A percentile compares a stretch with the other conserved stretches of the same genome.
Evolutionary conservation across 495 filamentous ascomycete genomes (phyloP).

Genomic region (Aspergillus steynii): DNA sequence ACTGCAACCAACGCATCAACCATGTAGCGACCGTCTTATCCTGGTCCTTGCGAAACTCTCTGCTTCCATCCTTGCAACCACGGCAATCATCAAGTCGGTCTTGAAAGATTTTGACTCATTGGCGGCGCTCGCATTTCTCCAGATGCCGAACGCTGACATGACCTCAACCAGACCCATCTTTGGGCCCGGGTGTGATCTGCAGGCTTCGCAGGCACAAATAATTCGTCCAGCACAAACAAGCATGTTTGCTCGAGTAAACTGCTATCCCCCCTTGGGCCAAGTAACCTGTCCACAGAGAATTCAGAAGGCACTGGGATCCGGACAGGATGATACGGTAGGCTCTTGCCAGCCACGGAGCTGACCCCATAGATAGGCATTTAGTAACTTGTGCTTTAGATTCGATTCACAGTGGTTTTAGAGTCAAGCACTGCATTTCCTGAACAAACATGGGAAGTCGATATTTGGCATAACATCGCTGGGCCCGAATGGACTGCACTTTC

Average conservation of each 20-base stretch:
- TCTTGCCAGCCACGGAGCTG: neutral
- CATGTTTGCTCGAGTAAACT: slow-evolving; percentile 53
- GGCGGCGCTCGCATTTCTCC: slow-evolving; percentile 5
- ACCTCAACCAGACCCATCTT: slow-evolving; percentile 27
- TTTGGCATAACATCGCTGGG: slow-evolving; percentile 69
- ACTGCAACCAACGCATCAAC: slow-evolving; percentile 10
- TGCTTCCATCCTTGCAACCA: neutral
- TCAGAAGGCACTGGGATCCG: slow-evolving; percentile 23
- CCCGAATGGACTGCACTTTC: slow-evolving; percentile 39
- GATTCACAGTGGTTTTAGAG: slow-evolving; percentile 73
- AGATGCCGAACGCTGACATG: slow-evolving; percentile 26
- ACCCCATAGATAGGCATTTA: neutral
- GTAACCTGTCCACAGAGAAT: slow-evolving; percentile 56
- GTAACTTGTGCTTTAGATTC: slow-evolving; percentile 34
- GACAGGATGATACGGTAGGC: slow-evolving; percentile 34
- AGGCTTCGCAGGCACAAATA: slow-evolving; percentile 30
- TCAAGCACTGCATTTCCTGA: slow-evolving; percentile 54
- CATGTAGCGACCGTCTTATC: neutral
- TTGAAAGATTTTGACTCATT: neutral
- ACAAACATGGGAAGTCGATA: slow-evolving; percentile 67
- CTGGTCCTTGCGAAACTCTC: neutral
- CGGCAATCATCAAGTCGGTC: neutral
- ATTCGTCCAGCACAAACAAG: slow-evolving; percentile 46
- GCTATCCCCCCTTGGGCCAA: slow-evolving; percentile 69
- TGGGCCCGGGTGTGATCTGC: slow-evolving; percentile 13